Percentiles rank a stretch among this genome's conserved stretches.
These are phyloP conservation scores for Euclidium syriacum DNA, from an alignment of 345 rosid species.

Conservation along the genomic window DNA sequence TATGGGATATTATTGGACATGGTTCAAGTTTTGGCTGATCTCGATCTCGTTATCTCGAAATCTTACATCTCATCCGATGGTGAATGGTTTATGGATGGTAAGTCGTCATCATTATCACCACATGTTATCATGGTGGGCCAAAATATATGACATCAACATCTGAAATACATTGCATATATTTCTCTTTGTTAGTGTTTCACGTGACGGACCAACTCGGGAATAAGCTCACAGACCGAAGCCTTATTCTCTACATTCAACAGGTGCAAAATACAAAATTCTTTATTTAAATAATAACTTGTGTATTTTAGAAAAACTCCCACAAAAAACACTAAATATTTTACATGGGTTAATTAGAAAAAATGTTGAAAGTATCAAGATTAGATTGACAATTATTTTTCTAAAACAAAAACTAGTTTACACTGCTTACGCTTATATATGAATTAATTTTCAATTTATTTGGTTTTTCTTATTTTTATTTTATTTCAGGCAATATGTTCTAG, in stretches of 20 bases:
- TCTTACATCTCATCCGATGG: conserved; percentile 95
- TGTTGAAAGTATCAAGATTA: too few relatives aligned
- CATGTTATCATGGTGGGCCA: conserved; percentile 18
- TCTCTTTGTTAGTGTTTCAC: conserved; percentile 58
- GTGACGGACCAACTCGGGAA: conserved; percentile 74
- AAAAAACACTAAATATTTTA: too few relatives aligned
- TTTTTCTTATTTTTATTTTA: background rate
- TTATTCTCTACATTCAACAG: conserved; percentile 62
- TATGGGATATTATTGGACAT: conserved; percentile 81
- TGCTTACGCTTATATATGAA: too few relatives aligned
- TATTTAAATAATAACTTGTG: background rate
- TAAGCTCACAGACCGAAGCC: conserved; percentile 60
- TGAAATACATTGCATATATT: background rate
- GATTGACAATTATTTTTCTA: too few relatives aligned
- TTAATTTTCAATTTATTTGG: background rate
- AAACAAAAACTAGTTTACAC: too few relatives aligned
- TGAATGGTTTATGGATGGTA: conserved; percentile 97
- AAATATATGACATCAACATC: conserved; percentile 1
- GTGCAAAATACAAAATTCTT: conserved; percentile 13
- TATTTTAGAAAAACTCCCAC: background rate
- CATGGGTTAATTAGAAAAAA: too few relatives aligned
- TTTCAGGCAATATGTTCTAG: conserved; percentile 61
- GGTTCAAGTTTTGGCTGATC: conserved; percentile 95
- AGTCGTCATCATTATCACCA: conserved; percentile 22
- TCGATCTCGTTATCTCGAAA: conserved; percentile 90